Conservation (phyloP, 2,329 filamentous ascomycete species). For the Sporothrix humicola region DNA sequence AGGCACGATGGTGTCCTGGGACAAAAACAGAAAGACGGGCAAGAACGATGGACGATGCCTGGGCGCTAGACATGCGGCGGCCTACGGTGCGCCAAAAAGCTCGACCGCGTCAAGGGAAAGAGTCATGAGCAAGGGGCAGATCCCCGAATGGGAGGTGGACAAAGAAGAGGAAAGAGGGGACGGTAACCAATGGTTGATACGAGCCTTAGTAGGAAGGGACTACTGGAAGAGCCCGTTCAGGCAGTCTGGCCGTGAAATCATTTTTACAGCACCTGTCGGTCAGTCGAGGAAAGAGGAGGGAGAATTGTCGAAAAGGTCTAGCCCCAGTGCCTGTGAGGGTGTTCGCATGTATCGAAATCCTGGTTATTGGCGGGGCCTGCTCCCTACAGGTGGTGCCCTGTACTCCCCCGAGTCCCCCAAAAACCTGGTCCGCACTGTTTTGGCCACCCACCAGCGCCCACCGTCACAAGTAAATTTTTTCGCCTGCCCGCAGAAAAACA, state of each 20-base stretch:
- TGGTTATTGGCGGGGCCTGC: background rate
- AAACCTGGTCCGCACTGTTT: background rate
- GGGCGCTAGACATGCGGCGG: background rate
- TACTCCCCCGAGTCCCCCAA: constrained; percentile 3
- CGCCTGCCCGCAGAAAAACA: constrained; percentile 13
- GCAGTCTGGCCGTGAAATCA: background rate
- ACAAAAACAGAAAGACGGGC: background rate
- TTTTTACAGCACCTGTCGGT: background rate
- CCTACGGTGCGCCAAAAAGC: background rate
- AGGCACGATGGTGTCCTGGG: background rate
- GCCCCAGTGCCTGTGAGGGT: constrained; percentile 8
- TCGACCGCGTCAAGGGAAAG: constrained; percentile 14
- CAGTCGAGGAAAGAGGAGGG: background rate
- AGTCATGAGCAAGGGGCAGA: background rate
- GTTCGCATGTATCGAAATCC: background rate
- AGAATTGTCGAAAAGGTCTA: background rate
- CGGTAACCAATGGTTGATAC: background rate
- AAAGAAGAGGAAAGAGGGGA: background rate
- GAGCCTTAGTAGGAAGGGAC: background rate
- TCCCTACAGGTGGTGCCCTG: background rate
- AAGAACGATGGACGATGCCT: constrained; percentile 1
- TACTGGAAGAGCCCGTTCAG: background rate
- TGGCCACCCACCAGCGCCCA: constrained; percentile 23
- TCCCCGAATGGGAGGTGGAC: background rate
- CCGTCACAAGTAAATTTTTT: constrained; percentile 31